Evolutionary conservation across 176 grass and related monocot species (phyloP).

Genomic region (Echinochloa phyllopogon): DNA sequence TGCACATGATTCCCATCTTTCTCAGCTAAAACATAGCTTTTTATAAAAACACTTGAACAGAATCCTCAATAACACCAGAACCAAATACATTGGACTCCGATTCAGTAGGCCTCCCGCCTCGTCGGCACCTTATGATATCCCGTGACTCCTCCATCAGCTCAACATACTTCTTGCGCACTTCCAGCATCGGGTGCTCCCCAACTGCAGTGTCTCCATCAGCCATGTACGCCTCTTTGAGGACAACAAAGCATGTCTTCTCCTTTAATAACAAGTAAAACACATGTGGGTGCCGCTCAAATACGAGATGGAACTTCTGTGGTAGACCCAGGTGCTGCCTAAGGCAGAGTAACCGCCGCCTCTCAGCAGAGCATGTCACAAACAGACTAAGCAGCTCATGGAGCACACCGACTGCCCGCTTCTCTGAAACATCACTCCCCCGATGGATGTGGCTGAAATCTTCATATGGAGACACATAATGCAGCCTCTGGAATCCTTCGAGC

Average conservation of each 20-base stretch:
- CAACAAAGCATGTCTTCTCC: slow-evolving; percentile 76
- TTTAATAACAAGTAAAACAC: slow-evolving; percentile 83
- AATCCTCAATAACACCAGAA: slow-evolving; percentile 8
- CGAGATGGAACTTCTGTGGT: slow-evolving; percentile 67
- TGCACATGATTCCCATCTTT: background rate
- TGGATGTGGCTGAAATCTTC: slow-evolving; percentile 56
- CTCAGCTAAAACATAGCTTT: slow-evolving; percentile 5
- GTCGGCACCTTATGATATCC: slow-evolving; percentile 49
- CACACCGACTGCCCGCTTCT: slow-evolving; percentile 60
- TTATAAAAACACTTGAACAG: slow-evolving; percentile 24
- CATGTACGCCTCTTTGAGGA: slow-evolving; percentile 85
- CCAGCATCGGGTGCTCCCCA: slow-evolving; percentile 61
- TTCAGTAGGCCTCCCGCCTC: slow-evolving; percentile 38
- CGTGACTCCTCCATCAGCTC: slow-evolving; percentile 62
- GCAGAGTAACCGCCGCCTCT: slow-evolving; percentile 64
- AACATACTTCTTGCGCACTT: slow-evolving; percentile 62
- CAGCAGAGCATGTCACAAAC: slow-evolving; percentile 69
- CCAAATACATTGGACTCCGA: background rate
- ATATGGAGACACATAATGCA: slow-evolving; percentile 72
- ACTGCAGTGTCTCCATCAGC: slow-evolving; percentile 45
- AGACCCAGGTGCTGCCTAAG: slow-evolving; percentile 62
- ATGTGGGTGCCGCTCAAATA: slow-evolving; percentile 66
- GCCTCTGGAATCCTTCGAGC: slow-evolving; percentile 67
- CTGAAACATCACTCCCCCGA: slow-evolving; percentile 49
- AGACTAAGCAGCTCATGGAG: slow-evolving; percentile 75